Evolutionary conservation across 2,329 filamentous ascomycete genomes (phyloP).

Genomic region (Colletotrichum agaves): DNA sequence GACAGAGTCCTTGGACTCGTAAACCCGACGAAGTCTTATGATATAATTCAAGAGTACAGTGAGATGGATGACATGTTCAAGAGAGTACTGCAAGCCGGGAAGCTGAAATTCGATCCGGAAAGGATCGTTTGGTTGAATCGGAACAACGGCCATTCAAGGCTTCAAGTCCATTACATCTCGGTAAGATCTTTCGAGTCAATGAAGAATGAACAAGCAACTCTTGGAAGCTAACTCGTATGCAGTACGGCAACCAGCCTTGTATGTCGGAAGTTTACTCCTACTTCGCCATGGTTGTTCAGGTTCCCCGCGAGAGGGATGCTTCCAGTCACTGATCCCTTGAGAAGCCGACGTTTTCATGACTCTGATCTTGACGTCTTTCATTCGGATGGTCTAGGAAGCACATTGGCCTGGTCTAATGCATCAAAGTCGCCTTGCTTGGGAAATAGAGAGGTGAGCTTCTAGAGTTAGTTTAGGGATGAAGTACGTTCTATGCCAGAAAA

Average conservation of each 20-base stretch:
- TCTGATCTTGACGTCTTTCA: no score
- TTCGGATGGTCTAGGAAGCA: no score
- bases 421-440: no score
- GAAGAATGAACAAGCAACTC: no score
- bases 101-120: not conserved
- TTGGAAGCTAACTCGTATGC: not conserved
- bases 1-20: not conserved
- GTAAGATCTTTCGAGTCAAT: not conserved
- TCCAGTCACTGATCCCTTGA: no score
- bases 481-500: no score
- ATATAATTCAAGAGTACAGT: not conserved
- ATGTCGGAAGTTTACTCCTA: not conserved
- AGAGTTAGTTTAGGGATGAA: no score
- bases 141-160: not conserved
- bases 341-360: no score
- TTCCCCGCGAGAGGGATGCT: not conserved
- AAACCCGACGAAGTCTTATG: fast-evolving
- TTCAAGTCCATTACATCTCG: not conserved
- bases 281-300: not conserved
- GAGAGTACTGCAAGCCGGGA: fast-evolving
- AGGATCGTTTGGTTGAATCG: not conserved
- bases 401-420: no score
- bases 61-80: not conserved
- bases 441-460: no score
- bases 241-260: not conserved